Evolutionary conservation across 192 early-diverging fungal species (phyloP).

Genomic region (Backusella mclennaniae): DNA sequence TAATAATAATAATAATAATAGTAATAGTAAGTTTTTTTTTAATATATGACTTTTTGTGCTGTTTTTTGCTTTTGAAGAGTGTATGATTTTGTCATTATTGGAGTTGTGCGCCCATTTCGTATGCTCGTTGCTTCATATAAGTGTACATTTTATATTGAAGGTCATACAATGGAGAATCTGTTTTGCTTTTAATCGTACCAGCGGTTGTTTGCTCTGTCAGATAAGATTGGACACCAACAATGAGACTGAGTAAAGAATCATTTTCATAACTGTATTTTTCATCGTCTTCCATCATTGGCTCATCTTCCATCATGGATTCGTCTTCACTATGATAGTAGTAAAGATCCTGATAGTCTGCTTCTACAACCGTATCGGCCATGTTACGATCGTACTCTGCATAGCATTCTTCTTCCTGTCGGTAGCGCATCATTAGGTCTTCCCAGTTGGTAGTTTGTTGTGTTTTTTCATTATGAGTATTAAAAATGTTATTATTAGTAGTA

Average conservation of each 20-base stretch:
- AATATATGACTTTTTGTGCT: slow-evolving; percentile 7
- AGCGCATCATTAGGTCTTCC: not conserved
- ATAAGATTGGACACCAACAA: slow-evolving; percentile 36
- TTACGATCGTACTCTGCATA: slow-evolving; percentile 21
- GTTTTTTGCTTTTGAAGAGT: slow-evolving; percentile 13
- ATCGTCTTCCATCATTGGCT: slow-evolving; percentile 9
- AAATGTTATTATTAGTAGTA: not conserved
- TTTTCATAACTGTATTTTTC: slow-evolving; percentile 17
- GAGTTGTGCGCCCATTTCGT: slow-evolving; percentile 28
- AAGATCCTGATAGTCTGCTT: slow-evolving; percentile 13
- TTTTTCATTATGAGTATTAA: not conserved
- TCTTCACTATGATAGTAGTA: not conserved
- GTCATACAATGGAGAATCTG: slow-evolving; percentile 30
- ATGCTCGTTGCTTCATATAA: slow-evolving; percentile 30
- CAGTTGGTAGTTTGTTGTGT: not conserved
- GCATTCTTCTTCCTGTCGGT: not conserved
- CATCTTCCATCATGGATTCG: not conserved
- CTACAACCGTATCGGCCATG: slow-evolving; percentile 12
- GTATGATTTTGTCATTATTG: not conserved
- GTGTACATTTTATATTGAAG: slow-evolving; percentile 39
- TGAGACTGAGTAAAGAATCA: slow-evolving; percentile 24
- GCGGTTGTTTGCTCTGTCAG: slow-evolving; percentile 8
- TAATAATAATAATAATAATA: slow-evolving; percentile 2
- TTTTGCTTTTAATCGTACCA: slow-evolving; percentile 6
- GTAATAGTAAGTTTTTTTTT: not conserved